Conservation (phyloP, 148 eudicot species). For the Camellia sinensis region DNA sequence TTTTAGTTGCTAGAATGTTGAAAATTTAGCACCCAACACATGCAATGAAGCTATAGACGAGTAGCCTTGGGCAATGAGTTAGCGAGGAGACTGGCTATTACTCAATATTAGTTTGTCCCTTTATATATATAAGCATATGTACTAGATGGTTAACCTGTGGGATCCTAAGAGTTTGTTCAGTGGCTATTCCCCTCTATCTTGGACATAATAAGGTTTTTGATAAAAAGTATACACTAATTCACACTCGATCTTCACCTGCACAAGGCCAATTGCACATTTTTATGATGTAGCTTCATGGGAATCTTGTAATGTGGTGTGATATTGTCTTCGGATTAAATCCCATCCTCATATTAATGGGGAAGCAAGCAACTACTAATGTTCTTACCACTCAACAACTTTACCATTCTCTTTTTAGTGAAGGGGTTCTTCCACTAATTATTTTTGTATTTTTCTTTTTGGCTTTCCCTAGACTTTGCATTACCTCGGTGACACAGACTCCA, state of each 20-base stretch:
- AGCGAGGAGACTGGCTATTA: too few relatives aligned
- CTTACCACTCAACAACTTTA: background rate
- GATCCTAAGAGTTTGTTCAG: background rate
- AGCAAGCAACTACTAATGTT: background rate
- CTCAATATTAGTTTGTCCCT: too few relatives aligned
- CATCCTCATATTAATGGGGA: background rate
- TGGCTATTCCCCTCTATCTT: background rate
- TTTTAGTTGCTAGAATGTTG: too few relatives aligned
- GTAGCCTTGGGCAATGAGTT: background rate
- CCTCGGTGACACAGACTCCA: slow-evolving; percentile 46
- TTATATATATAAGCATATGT: too few relatives aligned
- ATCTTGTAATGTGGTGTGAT: background rate
- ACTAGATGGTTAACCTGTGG: too few relatives aligned
- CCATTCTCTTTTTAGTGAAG: background rate
- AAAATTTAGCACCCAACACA: too few relatives aligned
- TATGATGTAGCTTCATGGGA: too few relatives aligned
- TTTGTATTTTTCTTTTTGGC: slow-evolving; percentile 11
- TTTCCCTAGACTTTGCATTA: slow-evolving; percentile 51
- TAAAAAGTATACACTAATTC: too few relatives aligned
- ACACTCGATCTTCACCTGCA: background rate
- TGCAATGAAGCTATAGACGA: background rate
- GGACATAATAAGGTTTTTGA: background rate
- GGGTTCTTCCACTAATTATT: slow-evolving; percentile 28
- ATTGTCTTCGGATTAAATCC: background rate
- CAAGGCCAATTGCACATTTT: too few relatives aligned